Base-by-base conservation (phyloP, 805 yeast species). In the Wickerhamiella galacta region DNA sequence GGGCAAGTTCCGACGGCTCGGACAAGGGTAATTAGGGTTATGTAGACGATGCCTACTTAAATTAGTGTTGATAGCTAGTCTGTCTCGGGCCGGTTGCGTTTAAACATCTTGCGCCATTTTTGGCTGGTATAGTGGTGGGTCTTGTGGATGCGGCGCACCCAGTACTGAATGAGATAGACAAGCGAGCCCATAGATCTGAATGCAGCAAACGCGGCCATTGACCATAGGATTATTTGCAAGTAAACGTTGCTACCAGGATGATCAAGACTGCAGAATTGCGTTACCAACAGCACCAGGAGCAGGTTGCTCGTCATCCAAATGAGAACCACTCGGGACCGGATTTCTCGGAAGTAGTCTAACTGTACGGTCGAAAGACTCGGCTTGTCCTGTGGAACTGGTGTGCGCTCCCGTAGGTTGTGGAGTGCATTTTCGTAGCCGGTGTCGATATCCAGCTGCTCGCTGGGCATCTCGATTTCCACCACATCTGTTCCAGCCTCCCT, bases 271-370 rank as follows among this genome's bases (percentile, higher is more conserved):
- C 75, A 85, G 14, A 83, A 75, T 54, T 87, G 93, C 11, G 85
- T 69, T 55, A 90, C 75, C 6, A 90, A 71, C 85, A 87, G 76
- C 28, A 82, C 75, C 44, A 90, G 63, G 16, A 85, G 58, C 47
- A 82, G 58, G 52, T 90, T 90, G 18, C 78, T 62, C 30, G 85
- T 63, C 65, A 90, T 68, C 98, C 98, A 90, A n/a, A 72, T 58
- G 47, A 90, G 67, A n/a, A 90, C 98, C 33, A 90, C 95, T 43
- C 90, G 68, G 1, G 98, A 81, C 59, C 99, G 73, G 16, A 90
- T 77, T 51, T 87, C 93, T 50, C 94, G 72, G 51, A 90, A 93
- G 53, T 90, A 87, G 53, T 90, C 98, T 44, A 80, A 82, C 24
- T 48, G 47, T 23, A 48, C 37, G 6, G 54, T 49, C 15, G 51